Conservation (phyloP, 495 filamentous ascomycete genomes). For the Oleoguttula mirabilis region DNA sequence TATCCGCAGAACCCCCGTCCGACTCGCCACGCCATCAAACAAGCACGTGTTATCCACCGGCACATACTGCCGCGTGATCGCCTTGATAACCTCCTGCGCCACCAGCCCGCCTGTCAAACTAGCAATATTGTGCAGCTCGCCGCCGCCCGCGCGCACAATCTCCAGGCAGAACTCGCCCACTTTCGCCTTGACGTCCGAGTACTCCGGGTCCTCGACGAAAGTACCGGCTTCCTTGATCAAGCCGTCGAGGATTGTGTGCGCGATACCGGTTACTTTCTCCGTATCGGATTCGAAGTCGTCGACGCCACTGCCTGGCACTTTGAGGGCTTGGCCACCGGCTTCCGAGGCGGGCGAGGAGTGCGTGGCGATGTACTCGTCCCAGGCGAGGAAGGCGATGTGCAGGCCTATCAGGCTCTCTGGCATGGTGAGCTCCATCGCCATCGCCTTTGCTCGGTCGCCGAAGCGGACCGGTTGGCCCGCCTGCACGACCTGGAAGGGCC, state of each 20-base stretch:
- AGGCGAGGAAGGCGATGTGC: constrained; percentile 62
- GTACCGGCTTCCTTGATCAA: constrained; percentile 37
- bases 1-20: constrained; percentile 66
- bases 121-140: constrained; percentile 91
- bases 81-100: constrained; percentile 92
- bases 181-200: constrained; percentile 35
- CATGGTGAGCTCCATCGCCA: constrained; percentile 27
- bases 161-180: constrained; percentile 25
- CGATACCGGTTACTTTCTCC: constrained; percentile 25
- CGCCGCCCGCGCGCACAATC: constrained; percentile 59
- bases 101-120: constrained; percentile 82
- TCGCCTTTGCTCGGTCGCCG: constrained; percentile 17
- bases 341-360: constrained; percentile 16
- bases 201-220: constrained; percentile 33
- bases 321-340: constrained; percentile 17
- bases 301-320: constrained; percentile 17
- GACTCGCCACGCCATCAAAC: constrained; percentile 79
- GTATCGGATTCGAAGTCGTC: constrained; percentile 23
- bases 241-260: constrained; percentile 35
- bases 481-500: constrained; percentile 37
- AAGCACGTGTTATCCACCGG: constrained; percentile 88
- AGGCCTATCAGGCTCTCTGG: constrained; percentile 59
- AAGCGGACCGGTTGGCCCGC: constrained; percentile 24
- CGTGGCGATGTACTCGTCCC: constrained; percentile 38
- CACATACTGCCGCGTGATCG: constrained; percentile 91